Evolutionary conservation across 176 grass and related monocot genomes (phyloP), one percentile per base, ranked within the genome.

Genomic region (Lolium rigidum): DNA sequence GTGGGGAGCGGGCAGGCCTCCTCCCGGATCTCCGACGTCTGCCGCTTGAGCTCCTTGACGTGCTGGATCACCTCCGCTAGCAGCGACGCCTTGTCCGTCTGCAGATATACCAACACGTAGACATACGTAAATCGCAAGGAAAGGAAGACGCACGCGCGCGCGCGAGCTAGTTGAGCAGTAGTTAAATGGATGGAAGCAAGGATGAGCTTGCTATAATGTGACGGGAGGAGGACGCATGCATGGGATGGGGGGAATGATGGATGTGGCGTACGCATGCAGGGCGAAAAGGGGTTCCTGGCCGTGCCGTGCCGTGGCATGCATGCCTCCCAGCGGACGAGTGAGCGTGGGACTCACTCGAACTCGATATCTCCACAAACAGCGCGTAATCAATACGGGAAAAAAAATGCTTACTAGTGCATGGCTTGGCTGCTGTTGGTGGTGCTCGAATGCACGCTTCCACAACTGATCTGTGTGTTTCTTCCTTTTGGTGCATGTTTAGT

Each of bases 31-130:
- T 94, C 94, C 26, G 92, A 90, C 71, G 94, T 99, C 88, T 95
- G 97, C 46, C 92, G 89, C 87, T 99, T 99, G 73, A 99, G 90
- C 82, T 99, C 97, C 76, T 95, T 96, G 58, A 99, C 97, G 78
- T 93, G 97, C 79, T 99, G 91, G 77, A 99, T 95, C 84, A 94
- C 97, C 90, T 99, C 93, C 55, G 97, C 97, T 21, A 99, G 92
- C 82, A 99, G 82, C 41, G 97, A 99, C 16, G 97, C 97, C 83
- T 99, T 99, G 89, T 99, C 97, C 28, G 91, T 96, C 97, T 99
- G 76, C 88, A 48, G 0, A 50, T 3, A 14, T 28, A 39, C 20
- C 12, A 65, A 71, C 59, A 54, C 59, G 17, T 31, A 77, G 67
- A 17, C 22, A 41, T 39, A 57, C 82, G 83, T 90, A 77, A 78